Evolutionary conservation across 2,329 filamentous ascomycete species (phyloP).

Genomic region (Grosmannia serpens): DNA sequence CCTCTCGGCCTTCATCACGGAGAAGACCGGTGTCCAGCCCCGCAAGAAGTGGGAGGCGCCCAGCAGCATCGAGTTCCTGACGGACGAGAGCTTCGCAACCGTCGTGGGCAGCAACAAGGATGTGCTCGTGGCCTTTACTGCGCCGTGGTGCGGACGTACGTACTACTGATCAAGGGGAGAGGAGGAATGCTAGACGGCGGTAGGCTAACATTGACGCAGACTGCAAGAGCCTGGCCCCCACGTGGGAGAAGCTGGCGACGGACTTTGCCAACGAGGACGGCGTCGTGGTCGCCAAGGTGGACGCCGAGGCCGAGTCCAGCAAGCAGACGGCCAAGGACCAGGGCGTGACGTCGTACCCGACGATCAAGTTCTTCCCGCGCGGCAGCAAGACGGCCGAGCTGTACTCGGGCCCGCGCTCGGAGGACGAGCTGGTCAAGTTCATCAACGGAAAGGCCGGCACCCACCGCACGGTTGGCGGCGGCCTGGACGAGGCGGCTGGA

Average conservation of each 20-base stretch:
- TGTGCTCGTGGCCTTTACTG: slow-evolving; percentile 91
- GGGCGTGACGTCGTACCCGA: slow-evolving; percentile 79
- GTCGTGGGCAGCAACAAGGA: slow-evolving; percentile 75
- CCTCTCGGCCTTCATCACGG: slow-evolving; percentile 64
- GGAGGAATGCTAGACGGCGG: not conserved
- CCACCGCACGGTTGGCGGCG: slow-evolving; percentile 70
- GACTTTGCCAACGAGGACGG: slow-evolving; percentile 65
- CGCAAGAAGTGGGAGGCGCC: slow-evolving; percentile 64
- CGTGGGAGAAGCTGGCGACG: slow-evolving; percentile 75
- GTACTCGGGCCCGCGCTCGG: slow-evolving; percentile 67
- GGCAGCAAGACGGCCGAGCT: slow-evolving; percentile 59
- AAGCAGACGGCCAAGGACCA: slow-evolving; percentile 68
- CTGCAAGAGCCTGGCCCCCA: slow-evolving; percentile 89
- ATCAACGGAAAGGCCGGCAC: slow-evolving; percentile 85
- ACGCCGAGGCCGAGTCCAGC: slow-evolving; percentile 73
- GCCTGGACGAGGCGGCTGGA: slow-evolving; percentile 66
- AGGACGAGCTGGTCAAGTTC: slow-evolving; percentile 66
- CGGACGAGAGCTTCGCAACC: slow-evolving; percentile 65
- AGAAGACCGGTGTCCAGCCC: slow-evolving; percentile 76
- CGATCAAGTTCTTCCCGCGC: slow-evolving; percentile 94
- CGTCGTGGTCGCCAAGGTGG: slow-evolving; percentile 88
- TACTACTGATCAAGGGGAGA: slow-evolving; percentile 18
- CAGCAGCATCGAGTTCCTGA: slow-evolving; percentile 70
- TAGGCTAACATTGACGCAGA: slow-evolving; percentile 39
- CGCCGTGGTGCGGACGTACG: slow-evolving; percentile 97